These are phyloP conservation scores for Pestalotiopsis sp. DNA, from an alignment of 2,329 filamentous ascomycete species.

Conservation along the genomic window DNA sequence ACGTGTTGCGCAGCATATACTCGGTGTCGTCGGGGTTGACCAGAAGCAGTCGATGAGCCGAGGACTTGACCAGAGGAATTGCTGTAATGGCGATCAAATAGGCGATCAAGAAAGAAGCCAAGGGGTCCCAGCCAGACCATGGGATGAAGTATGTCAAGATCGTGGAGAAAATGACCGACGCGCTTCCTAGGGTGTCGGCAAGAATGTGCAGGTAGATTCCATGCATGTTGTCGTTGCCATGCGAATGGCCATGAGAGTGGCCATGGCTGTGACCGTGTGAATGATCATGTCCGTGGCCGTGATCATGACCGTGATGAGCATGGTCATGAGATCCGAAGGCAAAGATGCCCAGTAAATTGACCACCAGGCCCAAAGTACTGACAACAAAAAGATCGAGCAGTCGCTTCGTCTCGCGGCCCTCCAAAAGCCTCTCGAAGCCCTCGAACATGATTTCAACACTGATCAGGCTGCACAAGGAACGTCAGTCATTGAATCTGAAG, in stretches of 20 bases:
- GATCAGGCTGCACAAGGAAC: slow-evolving; percentile 64
- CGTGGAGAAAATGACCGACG: slow-evolving; percentile 92
- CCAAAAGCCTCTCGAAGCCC: slow-evolving; percentile 83
- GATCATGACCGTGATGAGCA: slow-evolving; percentile 45
- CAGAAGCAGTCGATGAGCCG: slow-evolving; percentile 80
- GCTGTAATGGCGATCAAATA: slow-evolving; percentile 92
- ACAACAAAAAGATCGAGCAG: slow-evolving; percentile 87
- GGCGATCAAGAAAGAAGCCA: slow-evolving; percentile 93
- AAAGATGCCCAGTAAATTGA: slow-evolving; percentile 91
- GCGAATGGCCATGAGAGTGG: slow-evolving; percentile 49
- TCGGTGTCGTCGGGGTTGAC: slow-evolving; percentile 84
- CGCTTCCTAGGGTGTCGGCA: slow-evolving; percentile 91
- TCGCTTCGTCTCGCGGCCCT: slow-evolving; percentile 81
- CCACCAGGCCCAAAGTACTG: slow-evolving; percentile 80
- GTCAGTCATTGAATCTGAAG: background rate
- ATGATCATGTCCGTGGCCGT: slow-evolving; percentile 35
- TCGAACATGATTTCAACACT: slow-evolving; percentile 96
- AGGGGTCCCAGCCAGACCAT: slow-evolving; percentile 92
- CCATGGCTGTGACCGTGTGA: slow-evolving; percentile 32
- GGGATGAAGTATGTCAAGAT: slow-evolving; percentile 83
- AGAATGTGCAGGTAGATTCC: slow-evolving; percentile 96
- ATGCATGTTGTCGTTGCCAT: slow-evolving; percentile 96
- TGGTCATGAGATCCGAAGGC: slow-evolving; percentile 72
- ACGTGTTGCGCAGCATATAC: slow-evolving; percentile 82
- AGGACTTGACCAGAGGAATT: slow-evolving; percentile 82